Evolutionary conservation across 495 filamentous ascomycete genomes (phyloP).

Genomic region (Penicillium canariense): DNA sequence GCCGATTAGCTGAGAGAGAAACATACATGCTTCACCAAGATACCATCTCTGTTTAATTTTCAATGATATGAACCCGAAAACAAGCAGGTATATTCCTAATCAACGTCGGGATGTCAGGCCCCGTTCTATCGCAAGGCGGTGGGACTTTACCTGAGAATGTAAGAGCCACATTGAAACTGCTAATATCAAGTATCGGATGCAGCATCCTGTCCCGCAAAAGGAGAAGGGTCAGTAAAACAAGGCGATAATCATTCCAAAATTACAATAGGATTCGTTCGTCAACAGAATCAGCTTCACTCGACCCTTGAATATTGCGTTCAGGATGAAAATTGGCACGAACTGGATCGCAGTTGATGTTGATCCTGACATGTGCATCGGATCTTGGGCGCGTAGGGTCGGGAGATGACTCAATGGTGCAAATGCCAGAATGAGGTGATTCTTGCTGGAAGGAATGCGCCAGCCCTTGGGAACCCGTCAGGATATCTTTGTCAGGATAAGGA

Average conservation of each 20-base stretch:
- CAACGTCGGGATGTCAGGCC: background rate
- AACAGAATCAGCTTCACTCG: background rate
- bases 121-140: background rate
- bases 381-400: background rate
- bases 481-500: background rate
- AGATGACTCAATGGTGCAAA: background rate
- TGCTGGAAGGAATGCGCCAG: conserved; percentile 4
- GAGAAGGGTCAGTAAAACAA: background rate
- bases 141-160: conserved; percentile 41
- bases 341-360: background rate
- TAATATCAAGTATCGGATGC: conserved; percentile 51
- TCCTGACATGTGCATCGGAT: background rate
- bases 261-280: no score
- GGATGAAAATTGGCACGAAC: background rate
- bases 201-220: conserved; percentile 28
- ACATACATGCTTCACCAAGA: conserved; percentile 56
- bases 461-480: background rate
- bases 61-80: conserved; percentile 50
- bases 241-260: background rate
- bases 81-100: conserved; percentile 31
- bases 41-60: conserved; percentile 55
- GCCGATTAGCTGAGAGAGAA: background rate
- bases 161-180: conserved; percentile 49
- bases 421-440: conserved; percentile 1
- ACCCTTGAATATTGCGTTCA: background rate